phyloP scores from a whole-genome alignment of 1,284 basidiomycete species.

The Leccinum subspadiceum region DNA sequence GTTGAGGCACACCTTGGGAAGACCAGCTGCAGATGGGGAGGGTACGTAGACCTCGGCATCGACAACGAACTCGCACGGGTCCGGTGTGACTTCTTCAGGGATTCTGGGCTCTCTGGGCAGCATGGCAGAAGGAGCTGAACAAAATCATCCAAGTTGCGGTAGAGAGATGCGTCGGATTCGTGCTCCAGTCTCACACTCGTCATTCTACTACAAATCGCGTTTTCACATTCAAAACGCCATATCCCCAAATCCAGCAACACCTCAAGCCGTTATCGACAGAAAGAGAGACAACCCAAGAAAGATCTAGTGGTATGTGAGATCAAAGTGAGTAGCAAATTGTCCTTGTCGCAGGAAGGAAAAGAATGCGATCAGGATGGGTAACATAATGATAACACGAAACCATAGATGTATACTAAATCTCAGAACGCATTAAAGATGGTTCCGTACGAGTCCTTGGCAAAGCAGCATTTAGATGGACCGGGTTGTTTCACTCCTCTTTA shows the following conservation, averaged over 20 bases:
- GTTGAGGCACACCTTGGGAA: conserved; percentile 53
- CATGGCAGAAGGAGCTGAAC: conserved; percentile 14
- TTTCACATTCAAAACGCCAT: conserved; percentile 1
- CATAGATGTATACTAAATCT: conserved; percentile 12
- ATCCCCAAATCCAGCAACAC: conserved; percentile 10
- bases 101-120: conserved; percentile 14
- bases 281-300: conserved; percentile 10
- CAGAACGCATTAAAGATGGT: conserved; percentile 15
- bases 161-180: neutral
- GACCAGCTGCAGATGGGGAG: conserved; percentile 45
- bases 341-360: conserved; percentile 11
- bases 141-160: neutral
- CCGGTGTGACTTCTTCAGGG: conserved; percentile 2
- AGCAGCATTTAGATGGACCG: neutral
- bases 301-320: conserved; percentile 11
- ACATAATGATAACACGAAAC: conserved; percentile 14
- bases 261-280: conserved; percentile 1
- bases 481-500: conserved; percentile 25
- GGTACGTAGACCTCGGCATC: conserved; percentile 66
- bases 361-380: conserved; percentile 12
- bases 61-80: conserved; percentile 43
- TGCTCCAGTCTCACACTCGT: neutral
- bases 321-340: conserved; percentile 15
- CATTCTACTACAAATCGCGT: neutral
- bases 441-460: conserved; percentile 1